Base-by-base conservation (phyloP, 78 protist genomes). In the Dictyostelium intermedium region DNA sequence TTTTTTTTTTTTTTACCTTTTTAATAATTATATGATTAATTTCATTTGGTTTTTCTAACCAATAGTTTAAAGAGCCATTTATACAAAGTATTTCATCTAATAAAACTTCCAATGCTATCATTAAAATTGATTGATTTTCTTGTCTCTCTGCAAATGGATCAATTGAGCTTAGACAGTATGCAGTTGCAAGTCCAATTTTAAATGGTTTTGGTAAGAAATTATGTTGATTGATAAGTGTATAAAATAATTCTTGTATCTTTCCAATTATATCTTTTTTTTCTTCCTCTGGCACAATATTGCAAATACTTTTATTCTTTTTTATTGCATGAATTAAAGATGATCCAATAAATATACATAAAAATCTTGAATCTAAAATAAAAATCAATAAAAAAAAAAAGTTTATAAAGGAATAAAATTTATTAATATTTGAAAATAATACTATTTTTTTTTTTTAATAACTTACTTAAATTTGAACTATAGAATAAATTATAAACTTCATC, bases 21-120 rank as follows among this genome's bases (percentile, higher is more conserved):
- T 86, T 86, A 37, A 86, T 86, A 16, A 60, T 32, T 25, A 45
- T 2, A 79, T 39, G 45, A 79, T 66, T 79, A 43, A 87, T 87
- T 27, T 79, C 93, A 20, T n/a, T 35, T 61, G 80, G 85, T 30
- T 87, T 87, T 20, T 87, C 85, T 43, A 87, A 79, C 93, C 93
- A 87, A n/a, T 56, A 43, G 13, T 20, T 27, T n/a, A 87, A 43
- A 20, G n/a, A 63, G 32, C 85, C 61, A 63, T 87, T 79, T 9
- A 87, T 87, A 30, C 61, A 83, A 27, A 87, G 50, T 8, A 87
- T 45, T 41, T 87, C 86, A n/a, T 87, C 93, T 16, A 87, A 79
- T 45, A 87, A 43, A 27, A 66, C 69, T 25, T 87, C 93, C 13
- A 87, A 43, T 16, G 69, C 5, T n/a, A 87, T 56, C 61, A 77